Evolutionary conservation across 805 yeast genomes (phyloP).

Genomic region (Groenewaldozyma tartarivorans): DNA sequence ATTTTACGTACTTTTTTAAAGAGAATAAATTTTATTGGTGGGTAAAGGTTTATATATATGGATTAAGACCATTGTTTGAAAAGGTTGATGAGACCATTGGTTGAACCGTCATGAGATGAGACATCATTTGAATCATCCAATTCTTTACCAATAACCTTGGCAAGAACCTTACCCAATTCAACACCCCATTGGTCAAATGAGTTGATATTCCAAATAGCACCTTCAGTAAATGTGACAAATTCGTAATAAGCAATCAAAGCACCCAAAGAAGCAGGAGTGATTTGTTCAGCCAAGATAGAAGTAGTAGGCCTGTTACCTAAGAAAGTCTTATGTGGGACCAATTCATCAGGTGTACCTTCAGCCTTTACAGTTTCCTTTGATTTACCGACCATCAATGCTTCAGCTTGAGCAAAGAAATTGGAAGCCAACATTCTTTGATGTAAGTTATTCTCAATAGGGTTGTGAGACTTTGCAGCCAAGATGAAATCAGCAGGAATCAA

Average conservation of each 20-base stretch:
- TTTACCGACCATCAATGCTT: slow-evolving; percentile 95
- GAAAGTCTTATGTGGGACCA: slow-evolving; percentile 93
- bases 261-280: slow-evolving; percentile 95
- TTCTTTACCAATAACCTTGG: slow-evolving; percentile 90
- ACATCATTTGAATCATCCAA: slow-evolving; percentile 54
- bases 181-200: slow-evolving; percentile 99
- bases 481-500: slow-evolving; percentile 95
- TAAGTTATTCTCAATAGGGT: slow-evolving; percentile 87
- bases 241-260: slow-evolving; percentile 96
- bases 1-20: too few species aligned
- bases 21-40: too few species aligned
- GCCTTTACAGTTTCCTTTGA: slow-evolving; percentile 63
- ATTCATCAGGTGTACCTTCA: slow-evolving; percentile 80
- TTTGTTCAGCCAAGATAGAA: slow-evolving; percentile 87
- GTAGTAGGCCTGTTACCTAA: slow-evolving; percentile 99
- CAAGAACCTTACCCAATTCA: slow-evolving; percentile 95
- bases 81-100: slow-evolving; percentile 88
- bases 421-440: slow-evolving; percentile 99
- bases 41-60: too few species aligned
- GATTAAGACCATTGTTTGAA: slow-evolving; percentile 74
- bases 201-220: slow-evolving; percentile 99
- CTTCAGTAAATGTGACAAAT: slow-evolving; percentile 94
- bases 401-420: slow-evolving; percentile 96
- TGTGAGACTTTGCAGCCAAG: slow-evolving; percentile 94
- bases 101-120: slow-evolving; percentile 75